Evolutionary conservation across 2,329 filamentous ascomycete genomes (phyloP).

Genomic region (Cordyceps fumosorosea): DNA sequence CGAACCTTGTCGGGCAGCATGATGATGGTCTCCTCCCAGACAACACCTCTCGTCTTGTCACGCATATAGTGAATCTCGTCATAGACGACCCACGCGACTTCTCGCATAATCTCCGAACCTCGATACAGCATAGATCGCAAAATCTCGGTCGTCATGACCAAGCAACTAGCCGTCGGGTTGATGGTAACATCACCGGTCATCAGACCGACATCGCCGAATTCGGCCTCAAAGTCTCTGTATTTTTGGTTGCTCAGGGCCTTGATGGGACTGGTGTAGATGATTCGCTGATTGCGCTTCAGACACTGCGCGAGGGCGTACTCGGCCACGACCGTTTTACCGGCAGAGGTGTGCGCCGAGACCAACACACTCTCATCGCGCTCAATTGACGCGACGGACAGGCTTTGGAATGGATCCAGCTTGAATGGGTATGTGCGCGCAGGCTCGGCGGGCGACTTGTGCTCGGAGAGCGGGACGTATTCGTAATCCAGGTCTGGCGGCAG

Average conservation of each 20-base stretch:
- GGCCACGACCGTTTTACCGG: conserved; percentile 95
- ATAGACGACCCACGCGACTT: conserved; percentile 97
- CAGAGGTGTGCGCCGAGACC: conserved; percentile 94
- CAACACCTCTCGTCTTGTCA: conserved; percentile 88
- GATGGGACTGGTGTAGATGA: conserved; percentile 99
- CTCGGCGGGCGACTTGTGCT: conserved; percentile 83
- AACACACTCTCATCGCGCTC: conserved; percentile 93
- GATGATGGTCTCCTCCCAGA: conserved; percentile 99
- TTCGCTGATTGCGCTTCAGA: conserved; percentile 92
- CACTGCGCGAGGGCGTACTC: conserved; percentile 98
- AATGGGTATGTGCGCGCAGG: conserved; percentile 83
- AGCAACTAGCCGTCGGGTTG: conserved; percentile 93
- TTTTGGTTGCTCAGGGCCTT: conserved; percentile 99
- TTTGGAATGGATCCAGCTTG: conserved; percentile 94
- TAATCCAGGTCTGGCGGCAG: conserved; percentile 90
- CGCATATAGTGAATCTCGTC: conserved; percentile 99
- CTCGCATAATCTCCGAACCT: conserved; percentile 98
- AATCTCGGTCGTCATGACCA: conserved; percentile 99
- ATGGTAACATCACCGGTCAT: conserved; percentile 99
- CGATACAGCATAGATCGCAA: conserved; percentile 96
- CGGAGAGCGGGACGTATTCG: conserved; percentile 87
- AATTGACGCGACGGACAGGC: conserved; percentile 88
- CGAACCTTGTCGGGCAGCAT: conserved; percentile 95
- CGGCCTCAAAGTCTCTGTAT: conserved; percentile 89
- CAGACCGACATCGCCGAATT: conserved; percentile 93